phyloP scores from a whole-genome alignment of 768 basidiomycete genomes.

The Tylopilus sp. region DNA sequence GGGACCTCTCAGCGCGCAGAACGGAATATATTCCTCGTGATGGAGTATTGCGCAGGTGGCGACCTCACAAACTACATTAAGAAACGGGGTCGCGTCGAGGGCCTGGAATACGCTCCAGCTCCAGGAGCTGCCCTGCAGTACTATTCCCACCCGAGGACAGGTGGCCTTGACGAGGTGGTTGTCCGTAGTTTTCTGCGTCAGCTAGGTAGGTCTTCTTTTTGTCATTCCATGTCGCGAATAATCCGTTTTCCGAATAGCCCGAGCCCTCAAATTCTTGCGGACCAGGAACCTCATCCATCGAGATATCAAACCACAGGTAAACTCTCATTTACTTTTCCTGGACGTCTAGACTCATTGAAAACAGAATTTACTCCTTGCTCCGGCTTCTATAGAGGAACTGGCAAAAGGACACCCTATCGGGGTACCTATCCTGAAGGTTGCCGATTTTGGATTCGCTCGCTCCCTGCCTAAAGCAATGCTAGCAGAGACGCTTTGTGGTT shows the following conservation, averaged over 20 bases:
- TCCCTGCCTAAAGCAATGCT: conserved; percentile 88
- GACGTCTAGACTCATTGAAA: conserved; percentile 5
- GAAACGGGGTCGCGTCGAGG: conserved; percentile 91
- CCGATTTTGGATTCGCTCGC: conserved; percentile 97
- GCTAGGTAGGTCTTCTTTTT: conserved; percentile 51
- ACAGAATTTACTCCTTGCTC: conserved; percentile 87
- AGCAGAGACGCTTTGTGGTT: conserved; percentile 97
- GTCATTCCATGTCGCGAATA: not conserved
- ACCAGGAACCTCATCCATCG: conserved; percentile 89
- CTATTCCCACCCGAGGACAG: conserved; percentile 87
- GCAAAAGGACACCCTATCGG: conserved; percentile 85
- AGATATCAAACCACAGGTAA: conserved; percentile 93
- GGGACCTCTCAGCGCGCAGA: conserved; percentile 55
- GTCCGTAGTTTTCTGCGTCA: conserved; percentile 92
- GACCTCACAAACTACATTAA: conserved; percentile 97
- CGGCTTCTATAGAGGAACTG: conserved; percentile 76
- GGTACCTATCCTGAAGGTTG: conserved; percentile 93
- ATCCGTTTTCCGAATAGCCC: conserved; percentile 55
- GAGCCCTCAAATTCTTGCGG: conserved; percentile 90
- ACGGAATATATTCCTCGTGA: conserved; percentile 86
- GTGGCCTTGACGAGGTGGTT: conserved; percentile 87
- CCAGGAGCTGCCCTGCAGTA: conserved; percentile 71
- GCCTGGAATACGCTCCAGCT: conserved; percentile 75
- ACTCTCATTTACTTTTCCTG: not conserved
- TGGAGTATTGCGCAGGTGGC: conserved; percentile 96